phyloP scores from a whole-genome alignment of 2,329 filamentous ascomycete species.

The Rhinocladiella similis region DNA sequence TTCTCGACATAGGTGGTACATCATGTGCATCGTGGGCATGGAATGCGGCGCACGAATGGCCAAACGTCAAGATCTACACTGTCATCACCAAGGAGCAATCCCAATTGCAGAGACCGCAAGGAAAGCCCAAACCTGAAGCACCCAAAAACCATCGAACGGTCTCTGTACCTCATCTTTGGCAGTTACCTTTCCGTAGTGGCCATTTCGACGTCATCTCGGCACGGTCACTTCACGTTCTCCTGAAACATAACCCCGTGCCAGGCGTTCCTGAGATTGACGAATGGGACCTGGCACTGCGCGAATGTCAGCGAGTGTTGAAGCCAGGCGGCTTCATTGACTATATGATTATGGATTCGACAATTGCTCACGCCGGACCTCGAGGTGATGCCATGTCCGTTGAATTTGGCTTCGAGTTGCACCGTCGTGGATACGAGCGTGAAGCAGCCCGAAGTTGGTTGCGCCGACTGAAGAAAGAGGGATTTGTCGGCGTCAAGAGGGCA shows the following conservation, averaged over 20 bases:
- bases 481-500: constrained; percentile 75
- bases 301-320: constrained; percentile 89
- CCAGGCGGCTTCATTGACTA: constrained; percentile 93
- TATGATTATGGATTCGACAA: constrained; percentile 82
- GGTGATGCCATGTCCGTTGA: constrained; percentile 84
- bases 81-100: constrained; percentile 75
- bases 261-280: constrained; percentile 71
- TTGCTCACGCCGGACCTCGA: constrained; percentile 78
- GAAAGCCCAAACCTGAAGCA: constrained; percentile 63
- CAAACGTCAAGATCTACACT: constrained; percentile 82
- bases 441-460: constrained; percentile 80
- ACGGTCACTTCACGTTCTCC: constrained; percentile 78
- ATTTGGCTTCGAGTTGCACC: constrained; percentile 87
- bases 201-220: constrained; percentile 93
- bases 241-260: constrained; percentile 67
- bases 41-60: constrained; percentile 84
- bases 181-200: constrained; percentile 79
- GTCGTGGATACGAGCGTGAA: constrained; percentile 81
- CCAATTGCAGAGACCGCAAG: constrained; percentile 59
- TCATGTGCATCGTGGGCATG: constrained; percentile 92
- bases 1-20: constrained; percentile 85
- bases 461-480: constrained; percentile 73
- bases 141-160: constrained; percentile 86
- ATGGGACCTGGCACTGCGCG: constrained; percentile 79
- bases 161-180: constrained; percentile 72